Base-by-base conservation (phyloP, 352 stramenopile species). In the Aphanomyces stellatus region DNA sequence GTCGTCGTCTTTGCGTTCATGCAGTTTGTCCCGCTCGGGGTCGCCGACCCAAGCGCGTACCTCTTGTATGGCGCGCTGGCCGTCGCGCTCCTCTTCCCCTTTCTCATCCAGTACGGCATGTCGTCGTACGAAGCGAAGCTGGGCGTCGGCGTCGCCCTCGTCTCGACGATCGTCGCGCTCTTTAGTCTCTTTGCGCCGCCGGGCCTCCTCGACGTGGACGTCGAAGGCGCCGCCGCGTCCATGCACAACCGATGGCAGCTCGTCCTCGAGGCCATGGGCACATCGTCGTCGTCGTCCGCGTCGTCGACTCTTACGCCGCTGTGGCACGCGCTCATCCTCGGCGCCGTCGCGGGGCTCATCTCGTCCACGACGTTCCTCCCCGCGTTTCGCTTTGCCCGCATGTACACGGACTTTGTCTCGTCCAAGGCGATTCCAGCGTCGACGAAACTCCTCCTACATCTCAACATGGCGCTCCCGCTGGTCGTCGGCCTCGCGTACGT, bases 301-400 rank as follows among this genome's bases (percentile, higher is more conserved):
- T 51, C 55, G 6, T 46, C 37, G 11, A n/a, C 37, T 19, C n/a
- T 46, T 11, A 46, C 37, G 37, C 13, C 37, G 37, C 10, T 63
- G 7, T 63, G 17, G 17, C n/a, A 79, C 6, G 70, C 68, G 0
- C 65, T 74, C 8, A 53, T 71, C 27, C 66, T 71, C 3, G 69
- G 72, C 7, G 51, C 75, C 25, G 13, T 85, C 27, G 81, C 80
- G 0, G 84, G 71, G 4, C 53, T 87, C 11, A 87, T 90, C 56
- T 79, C 79, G 19, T 77, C 72, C 70, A 90, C 81, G 33, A 74
- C 72, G 31, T 89, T 92, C 57, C 62, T 92, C 8, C 84, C 84
- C 19, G 80, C 76, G 3, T 90, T 92, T 48, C 76, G 84, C 51
- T 92, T 92, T 53, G 79, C 84, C 22, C 80, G 84, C 49, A 92